Base-by-base conservation (phyloP, 441 rosid species). In the Mallotus japonicus region DNA sequence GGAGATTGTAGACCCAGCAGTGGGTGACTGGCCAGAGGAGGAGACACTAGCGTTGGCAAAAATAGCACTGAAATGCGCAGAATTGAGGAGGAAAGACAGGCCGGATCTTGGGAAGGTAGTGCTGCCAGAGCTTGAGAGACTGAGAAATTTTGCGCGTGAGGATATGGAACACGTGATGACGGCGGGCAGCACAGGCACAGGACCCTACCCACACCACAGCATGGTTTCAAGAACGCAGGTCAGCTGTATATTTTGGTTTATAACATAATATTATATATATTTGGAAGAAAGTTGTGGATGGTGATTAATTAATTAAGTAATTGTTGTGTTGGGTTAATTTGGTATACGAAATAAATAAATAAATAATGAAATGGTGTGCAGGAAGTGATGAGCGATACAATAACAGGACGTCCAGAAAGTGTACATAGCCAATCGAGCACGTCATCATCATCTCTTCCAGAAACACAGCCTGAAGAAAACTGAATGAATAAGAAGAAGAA, bases 331-430 rank as follows among this genome's bases (percentile, higher is more conserved):
- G 28, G 28, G 28, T 24, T 24, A 24, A 24, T 24, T 24, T 24
- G 28, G 0, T 24, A 24, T 24, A 24, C 0, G 28, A 24, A 24
- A 24, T 24, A 24, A 24, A 24, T 24, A 28, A 28, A 28, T 28
- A 28, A 28, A 28, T 28, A 28, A 61, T 65, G 34, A 51, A 73
- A 28, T 1, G 22, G 32, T 58, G 14, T 75, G 76, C 86, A 90
- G 95, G 95, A 88, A 58, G 86, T 82, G 75, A 73, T 85, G 57
- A 87, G 81, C 34, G 84, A 77, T 67, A 79, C 74, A 13, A 76
- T 47, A 63, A 62, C 32, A 7, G 65, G 71, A 67, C 79, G 70
- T 44, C 75, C 89, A 4, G 89, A 59, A 57, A 73, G 84, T 58
- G 70, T 81, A 5, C 65, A 51, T 73, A 80, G 83, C 69, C 78